These are phyloP conservation scores for Paramyrothecium roridum DNA, from an alignment of 2,329 filamentous ascomycete species.

Conservation along the genomic window DNA sequence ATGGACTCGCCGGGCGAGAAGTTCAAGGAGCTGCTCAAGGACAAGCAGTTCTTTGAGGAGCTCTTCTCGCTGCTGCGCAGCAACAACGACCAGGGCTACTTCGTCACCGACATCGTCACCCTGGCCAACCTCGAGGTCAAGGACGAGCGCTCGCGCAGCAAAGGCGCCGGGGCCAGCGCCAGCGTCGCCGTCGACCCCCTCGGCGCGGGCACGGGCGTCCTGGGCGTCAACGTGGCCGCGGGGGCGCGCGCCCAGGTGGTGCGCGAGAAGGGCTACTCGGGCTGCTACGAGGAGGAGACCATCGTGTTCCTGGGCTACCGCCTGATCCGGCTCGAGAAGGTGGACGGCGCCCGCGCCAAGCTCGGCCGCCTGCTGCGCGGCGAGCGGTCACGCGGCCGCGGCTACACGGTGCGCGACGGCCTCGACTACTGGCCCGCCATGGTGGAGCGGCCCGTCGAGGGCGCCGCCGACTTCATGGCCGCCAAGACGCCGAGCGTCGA, in stretches of 20 bases:
- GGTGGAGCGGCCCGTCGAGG: constrained; percentile 18
- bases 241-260: constrained; percentile 12
- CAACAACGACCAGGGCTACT: constrained; percentile 20
- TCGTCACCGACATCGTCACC: constrained; percentile 22
- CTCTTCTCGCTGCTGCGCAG: constrained; percentile 18
- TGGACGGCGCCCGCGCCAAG: constrained; percentile 18
- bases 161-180: not conserved
- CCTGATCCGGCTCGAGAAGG: constrained; percentile 21
- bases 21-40: constrained; percentile 21
- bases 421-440: constrained; percentile 22
- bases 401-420: constrained; percentile 18
- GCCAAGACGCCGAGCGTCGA: constrained; percentile 2
- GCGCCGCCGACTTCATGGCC: constrained; percentile 16
- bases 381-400: constrained; percentile 20
- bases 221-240: constrained; percentile 12
- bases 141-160: constrained; percentile 2
- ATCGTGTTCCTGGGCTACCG: constrained; percentile 21
- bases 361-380: constrained; percentile 39
- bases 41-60: constrained; percentile 22
- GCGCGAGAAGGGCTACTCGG: constrained; percentile 16
- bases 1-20: constrained; percentile 24
- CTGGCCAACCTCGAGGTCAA: constrained; percentile 19
- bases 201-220: not conserved
- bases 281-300: constrained; percentile 20
- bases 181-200: not conserved